Evolutionary conservation across 1,139 yeast genomes (phyloP), one percentile per base, ranked within the genome.

Genomic region (Yamadazyma jaroonii): DNA sequence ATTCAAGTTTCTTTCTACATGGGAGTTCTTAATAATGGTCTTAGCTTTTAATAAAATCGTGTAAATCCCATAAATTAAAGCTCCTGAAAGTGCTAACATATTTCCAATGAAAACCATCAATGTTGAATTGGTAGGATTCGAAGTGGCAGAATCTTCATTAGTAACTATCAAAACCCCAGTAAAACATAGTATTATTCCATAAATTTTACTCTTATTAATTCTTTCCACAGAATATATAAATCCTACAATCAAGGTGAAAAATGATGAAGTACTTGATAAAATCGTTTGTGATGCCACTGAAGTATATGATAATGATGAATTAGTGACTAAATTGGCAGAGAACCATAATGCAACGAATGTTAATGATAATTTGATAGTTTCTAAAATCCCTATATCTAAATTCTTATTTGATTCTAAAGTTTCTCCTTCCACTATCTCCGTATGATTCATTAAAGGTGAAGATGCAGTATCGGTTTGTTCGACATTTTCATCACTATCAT

Each of bases 261-360:
- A 89, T 10, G 96, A 85, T 6, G 95, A 84, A 0, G 97, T 89
- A 29, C 96, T 84, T 7, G 96, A 84, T 31, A 92, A 63, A 26
- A 92, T 90, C 3, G 97, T 92, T 52, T 94, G 97, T 13, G 92
- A 84, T 8, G 95, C 95, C 23, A 90, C 97, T 9, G 92, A 82
- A 0, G 97, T 92, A 60, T 84, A 90, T 24, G 86, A 75, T 37
- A 90, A 71, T 12, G 95, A 82, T 1, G 96, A 87, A 59, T 92
- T 92, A 25, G 94, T 89, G 39, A 86, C 84, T 46, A 90, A 71
- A 57, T 92, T 92, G 3, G 97, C 95, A 15, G 81, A 49, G 54
- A 88, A 90, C 98, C 98, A 92, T 32, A 92, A 68, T 4, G 85
- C 62, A 44, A 94, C 84, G 58, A 92, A 92, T 61, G 87, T 87